Percentiles rank a stretch among this genome's conserved stretches.
Evolutionary conservation across 2,329 filamentous ascomycete genomes (phyloP).

Genomic region (Nigrospora osmanthi): DNA sequence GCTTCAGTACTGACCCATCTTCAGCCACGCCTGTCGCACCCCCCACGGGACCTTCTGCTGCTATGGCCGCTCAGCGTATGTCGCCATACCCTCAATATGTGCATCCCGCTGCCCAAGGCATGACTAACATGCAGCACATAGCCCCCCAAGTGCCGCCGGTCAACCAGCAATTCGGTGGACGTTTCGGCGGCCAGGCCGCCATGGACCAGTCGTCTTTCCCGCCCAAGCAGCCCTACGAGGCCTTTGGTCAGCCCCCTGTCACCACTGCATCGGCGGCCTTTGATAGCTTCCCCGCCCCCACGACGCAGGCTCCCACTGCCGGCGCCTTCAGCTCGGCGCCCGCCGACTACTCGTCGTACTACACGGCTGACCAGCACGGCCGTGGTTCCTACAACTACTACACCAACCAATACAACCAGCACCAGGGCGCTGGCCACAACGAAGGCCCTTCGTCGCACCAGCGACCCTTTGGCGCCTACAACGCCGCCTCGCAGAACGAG

Average conservation of each 20-base stretch:
- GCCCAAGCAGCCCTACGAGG: slow-evolving; percentile 74
- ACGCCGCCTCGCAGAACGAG: slow-evolving; percentile 53
- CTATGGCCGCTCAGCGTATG: slow-evolving; percentile 17
- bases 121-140: slow-evolving; percentile 19
- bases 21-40: slow-evolving; percentile 19
- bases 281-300: slow-evolving; percentile 52
- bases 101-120: slow-evolving; percentile 16
- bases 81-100: slow-evolving; percentile 19
- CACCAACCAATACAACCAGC: slow-evolving; percentile 43
- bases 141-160: slow-evolving; percentile 47
- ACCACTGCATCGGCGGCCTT: slow-evolving; percentile 34
- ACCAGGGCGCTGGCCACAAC: slow-evolving; percentile 53
- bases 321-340: slow-evolving; percentile 67
- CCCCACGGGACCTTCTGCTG: slow-evolving; percentile 16
- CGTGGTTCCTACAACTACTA: slow-evolving; percentile 76
- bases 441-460: slow-evolving; percentile 66
- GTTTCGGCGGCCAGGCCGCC: slow-evolving; percentile 57
- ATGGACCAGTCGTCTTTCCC: slow-evolving; percentile 51
- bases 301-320: slow-evolving; percentile 52
- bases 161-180: slow-evolving; percentile 56
- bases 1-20: slow-evolving; percentile 10
- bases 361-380: slow-evolving; percentile 65
- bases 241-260: slow-evolving; percentile 66
- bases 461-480: slow-evolving; percentile 71
- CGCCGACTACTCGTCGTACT: slow-evolving; percentile 78